Evolutionary conservation across 306 rosid genomes (phyloP).

Genomic region (Heteromeles arbutifolia): DNA sequence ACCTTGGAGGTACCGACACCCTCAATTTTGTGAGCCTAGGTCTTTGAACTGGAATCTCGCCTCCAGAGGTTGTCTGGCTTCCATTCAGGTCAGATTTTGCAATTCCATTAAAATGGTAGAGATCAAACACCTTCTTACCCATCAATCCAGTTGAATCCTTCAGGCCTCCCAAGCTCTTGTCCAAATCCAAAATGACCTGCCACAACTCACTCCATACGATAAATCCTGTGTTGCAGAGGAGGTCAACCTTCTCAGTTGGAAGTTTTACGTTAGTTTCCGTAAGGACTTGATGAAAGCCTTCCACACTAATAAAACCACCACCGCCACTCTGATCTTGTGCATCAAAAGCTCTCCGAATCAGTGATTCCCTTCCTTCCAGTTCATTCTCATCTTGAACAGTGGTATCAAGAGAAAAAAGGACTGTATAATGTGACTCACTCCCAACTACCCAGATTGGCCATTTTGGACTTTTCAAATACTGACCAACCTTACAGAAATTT

Average conservation of each 20-base stretch:
- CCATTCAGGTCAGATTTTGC: conserved; percentile 92
- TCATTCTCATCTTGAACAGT: conserved; percentile 86
- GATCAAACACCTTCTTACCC: conserved; percentile 93
- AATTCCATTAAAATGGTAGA: conserved; percentile 92
- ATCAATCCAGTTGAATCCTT: conserved; percentile 90
- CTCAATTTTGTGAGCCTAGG: conserved; percentile 84
- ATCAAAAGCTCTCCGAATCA: conserved; percentile 83
- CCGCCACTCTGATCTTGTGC: conserved; percentile 96
- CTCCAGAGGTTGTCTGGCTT: conserved; percentile 48
- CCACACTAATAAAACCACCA: conserved; percentile 91
- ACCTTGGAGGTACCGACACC: conserved; percentile 94
- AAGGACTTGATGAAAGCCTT: conserved; percentile 81
- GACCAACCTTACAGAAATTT: conserved; percentile 91
- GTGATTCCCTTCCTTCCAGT: conserved; percentile 87
- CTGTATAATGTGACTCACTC: conserved; percentile 94
- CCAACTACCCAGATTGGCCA: conserved; percentile 99
- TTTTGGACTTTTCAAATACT: conserved; percentile 67
- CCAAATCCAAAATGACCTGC: conserved; percentile 90
- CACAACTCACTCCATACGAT: conserved; percentile 98
- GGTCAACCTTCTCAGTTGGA: conserved; percentile 65
- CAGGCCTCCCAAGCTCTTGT: conserved; percentile 79
- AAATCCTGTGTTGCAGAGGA: conserved; percentile 70
- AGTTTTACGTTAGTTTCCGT: conserved; percentile 59
- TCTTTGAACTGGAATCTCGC: conserved; percentile 75
- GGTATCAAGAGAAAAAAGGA: conserved; percentile 76